phyloP scores from a whole-genome alignment of 352 stramenopile genomes.

The Aphanomyces astaci region DNA sequence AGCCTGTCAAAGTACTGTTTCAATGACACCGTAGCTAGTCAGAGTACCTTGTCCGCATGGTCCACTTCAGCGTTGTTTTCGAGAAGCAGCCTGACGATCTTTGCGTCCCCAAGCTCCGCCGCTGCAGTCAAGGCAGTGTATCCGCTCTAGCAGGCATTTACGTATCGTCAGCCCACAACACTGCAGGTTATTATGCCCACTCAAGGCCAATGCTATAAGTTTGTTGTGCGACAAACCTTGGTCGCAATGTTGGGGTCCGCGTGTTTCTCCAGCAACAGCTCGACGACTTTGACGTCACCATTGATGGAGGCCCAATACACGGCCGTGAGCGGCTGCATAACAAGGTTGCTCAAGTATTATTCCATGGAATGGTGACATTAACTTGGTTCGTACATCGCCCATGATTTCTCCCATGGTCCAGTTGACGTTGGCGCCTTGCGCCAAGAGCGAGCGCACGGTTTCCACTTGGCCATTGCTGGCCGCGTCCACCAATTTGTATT shows the following conservation, averaged over 20 bases:
- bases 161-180: no score
- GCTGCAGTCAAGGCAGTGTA: background rate
- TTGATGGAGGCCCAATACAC: conserved; percentile 12
- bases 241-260: background rate
- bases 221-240: background rate
- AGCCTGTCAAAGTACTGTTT: background rate
- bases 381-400: conserved; percentile 10
- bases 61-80: background rate
- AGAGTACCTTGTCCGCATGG: background rate
- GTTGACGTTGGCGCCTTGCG: background rate
- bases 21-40: background rate
- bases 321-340: background rate
- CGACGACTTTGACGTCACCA: background rate
- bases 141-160: background rate
- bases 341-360: background rate
- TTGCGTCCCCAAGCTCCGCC: background rate
- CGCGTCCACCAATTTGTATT: background rate
- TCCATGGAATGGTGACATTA: no score
- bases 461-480: background rate
- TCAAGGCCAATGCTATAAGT: background rate
- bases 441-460: background rate
- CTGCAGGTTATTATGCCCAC: no score
- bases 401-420: conserved; percentile 9
- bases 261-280: background rate
- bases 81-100: background rate